These are phyloP conservation scores for Rhinocladiella similis DNA, from an alignment of 2,329 filamentous ascomycete genomes.

Conservation along the genomic window DNA sequence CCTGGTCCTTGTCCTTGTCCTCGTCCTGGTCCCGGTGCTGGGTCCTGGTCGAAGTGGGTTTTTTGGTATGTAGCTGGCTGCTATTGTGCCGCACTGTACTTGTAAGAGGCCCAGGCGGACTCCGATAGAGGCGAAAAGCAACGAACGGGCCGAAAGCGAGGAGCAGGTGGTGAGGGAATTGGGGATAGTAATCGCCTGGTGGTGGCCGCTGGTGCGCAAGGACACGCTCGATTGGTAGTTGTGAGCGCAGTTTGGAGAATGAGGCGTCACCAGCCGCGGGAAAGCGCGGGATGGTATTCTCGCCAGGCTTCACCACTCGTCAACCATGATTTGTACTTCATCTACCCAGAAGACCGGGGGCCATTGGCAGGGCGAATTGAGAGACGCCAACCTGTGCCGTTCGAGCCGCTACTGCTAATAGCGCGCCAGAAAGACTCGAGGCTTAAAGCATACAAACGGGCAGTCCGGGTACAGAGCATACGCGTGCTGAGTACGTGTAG, in stretches of 20 bases:
- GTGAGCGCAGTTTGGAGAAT: conserved; percentile 6
- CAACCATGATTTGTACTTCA: conserved; percentile 12
- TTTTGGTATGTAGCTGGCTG: no score
- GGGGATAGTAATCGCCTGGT: background rate
- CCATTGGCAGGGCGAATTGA: conserved; percentile 17
- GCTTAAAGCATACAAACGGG: background rate
- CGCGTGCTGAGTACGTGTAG: background rate
- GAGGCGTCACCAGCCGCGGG: conserved; percentile 13
- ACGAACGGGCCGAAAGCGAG: background rate
- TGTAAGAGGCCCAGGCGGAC: conserved; percentile 3
- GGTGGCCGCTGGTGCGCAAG: background rate
- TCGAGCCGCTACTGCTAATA: conserved; percentile 12
- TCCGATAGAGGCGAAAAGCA: conserved; percentile 7
- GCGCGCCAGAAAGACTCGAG: background rate
- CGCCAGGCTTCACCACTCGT: background rate
- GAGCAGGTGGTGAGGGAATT: background rate
- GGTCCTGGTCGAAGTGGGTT: background rate
- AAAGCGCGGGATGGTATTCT: conserved; percentile 18
- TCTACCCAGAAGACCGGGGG: conserved; percentile 1
- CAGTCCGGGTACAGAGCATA: background rate
- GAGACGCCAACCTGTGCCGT: conserved; percentile 13
- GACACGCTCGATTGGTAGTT: conserved; percentile 4
- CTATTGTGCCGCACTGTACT: no score
- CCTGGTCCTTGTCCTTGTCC: no score
- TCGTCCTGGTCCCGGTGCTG: no score